Percentiles rank a stretch among this genome's conserved stretches.
phyloP scores from a whole-genome alignment of 2,329 filamentous ascomycete species.

The Rhynchosporium secalis region DNA sequence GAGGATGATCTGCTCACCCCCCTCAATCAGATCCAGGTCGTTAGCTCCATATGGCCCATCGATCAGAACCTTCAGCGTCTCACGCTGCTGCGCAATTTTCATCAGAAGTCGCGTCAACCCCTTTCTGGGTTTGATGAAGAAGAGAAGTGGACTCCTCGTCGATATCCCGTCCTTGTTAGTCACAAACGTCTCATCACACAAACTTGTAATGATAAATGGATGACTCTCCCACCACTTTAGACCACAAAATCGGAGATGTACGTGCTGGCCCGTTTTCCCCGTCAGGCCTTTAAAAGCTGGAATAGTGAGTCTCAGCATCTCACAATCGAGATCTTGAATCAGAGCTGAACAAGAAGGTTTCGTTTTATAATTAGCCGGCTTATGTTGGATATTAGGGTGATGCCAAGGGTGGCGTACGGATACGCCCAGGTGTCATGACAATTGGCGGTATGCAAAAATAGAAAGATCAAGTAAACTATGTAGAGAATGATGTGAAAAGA shows the following conservation, averaged over 20 bases:
- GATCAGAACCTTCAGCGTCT: background rate
- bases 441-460: background rate
- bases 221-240: background rate
- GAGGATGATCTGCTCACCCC: background rate
- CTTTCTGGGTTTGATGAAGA: background rate
- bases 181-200: slow-evolving; percentile 1
- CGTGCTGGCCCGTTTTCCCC: background rate
- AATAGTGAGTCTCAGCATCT: background rate
- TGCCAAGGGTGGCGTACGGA: background rate
- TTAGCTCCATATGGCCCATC: background rate
- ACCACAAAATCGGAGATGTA: background rate
- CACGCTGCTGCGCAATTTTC: background rate
- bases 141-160: background rate
- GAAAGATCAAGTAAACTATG: background rate
- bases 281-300: background rate
- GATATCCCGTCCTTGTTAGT: background rate
- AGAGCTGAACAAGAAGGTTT: background rate
- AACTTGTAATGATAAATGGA: background rate
- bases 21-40: background rate
- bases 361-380: background rate
- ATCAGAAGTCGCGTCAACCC: background rate
- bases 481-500: background rate
- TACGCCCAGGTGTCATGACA: background rate
- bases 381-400: background rate
- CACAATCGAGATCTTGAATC: background rate